Base-by-base conservation (phyloP, 306 rosid genomes). In the Pyrus pyrifolia region DNA sequence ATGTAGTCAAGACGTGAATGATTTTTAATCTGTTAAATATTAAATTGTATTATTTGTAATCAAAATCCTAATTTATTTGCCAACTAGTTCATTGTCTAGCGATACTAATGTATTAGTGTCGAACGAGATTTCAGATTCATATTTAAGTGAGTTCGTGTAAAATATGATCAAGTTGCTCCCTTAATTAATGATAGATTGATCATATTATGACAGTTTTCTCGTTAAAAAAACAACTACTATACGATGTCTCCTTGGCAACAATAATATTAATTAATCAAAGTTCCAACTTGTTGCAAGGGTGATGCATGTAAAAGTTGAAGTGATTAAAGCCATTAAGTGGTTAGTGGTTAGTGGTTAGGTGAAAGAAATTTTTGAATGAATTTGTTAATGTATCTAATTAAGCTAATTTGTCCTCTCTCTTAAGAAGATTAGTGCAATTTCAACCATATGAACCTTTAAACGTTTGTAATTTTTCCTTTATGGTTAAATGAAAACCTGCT, bases 361-460 rank as follows among this genome's bases (percentile, higher is more conserved):
- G 80, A 58, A 38, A 38, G 14, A 73, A 75, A 70, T 71, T 22
- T 71, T 78, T 76, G 76, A 79, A 74, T 82, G 69, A 78, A 80
- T 82, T 67, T 81, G 68, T 76, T 78, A 71, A 44, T 70, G 72
- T 72, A 76, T 79, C 84, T 85, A 38, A 38, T 38, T 38, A 85
- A 87, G 93, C 96, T 74, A 88, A 81, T 71, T 87, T 88, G 93
- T 90, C 90, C 78, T 19, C 9, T 72, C 51, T 25, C 25, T 45
- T 27, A 14, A 74, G 70, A 79, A 35, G 61, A 63, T 22, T 67
- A 63, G 61, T 21, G 78, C 27, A 21, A 74, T 23, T 60, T 73
- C 77, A 73, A 60, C 68, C 17, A 17, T 45, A 62, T 63, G 22
- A 74, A 74, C 78, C 45, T 62, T 4, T 62, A 35, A 62, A 62